Base-by-base conservation (phyloP, 495 filamentous ascomycete species). In the Daldinia loculata region DNA sequence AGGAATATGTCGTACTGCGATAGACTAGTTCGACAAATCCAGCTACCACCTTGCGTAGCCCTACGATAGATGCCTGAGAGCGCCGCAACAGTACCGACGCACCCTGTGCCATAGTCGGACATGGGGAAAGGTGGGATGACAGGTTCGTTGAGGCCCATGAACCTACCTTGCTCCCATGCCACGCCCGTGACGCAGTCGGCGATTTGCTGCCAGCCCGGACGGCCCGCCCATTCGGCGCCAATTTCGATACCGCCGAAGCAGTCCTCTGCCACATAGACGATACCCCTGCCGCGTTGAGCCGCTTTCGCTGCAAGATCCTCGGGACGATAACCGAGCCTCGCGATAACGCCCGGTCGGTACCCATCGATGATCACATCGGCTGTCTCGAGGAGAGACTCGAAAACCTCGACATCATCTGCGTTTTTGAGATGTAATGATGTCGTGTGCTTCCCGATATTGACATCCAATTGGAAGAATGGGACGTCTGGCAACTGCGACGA, bases 111-210 rank as follows among this genome's bases (percentile, higher is more conserved):
- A 77, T 95, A 93, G 79, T 93, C 92, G 39, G 89, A 92, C 82
- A 92, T 93, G 24, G 91, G 92, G 78, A 93, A 93, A 0, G 91
- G 91, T 53, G 91, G 92, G 0, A 93, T 87, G n/a, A 93, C 86
- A 3, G 91, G 91, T 67, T 89, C 88, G 11, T 84, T 73, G 9
- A 88, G 79, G 11, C 90, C 89, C 90, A 94, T 93, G 78, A 89
- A 90, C 50, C 85, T 64, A 9, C 91, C 91, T 77, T 93, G 91
- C 4, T 87, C 88, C 90, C 90, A 93, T 6, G 91, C 90, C 6
- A 92, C 82, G 26, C 75, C 75, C 57, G 78, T 69, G 72, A 81
- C 78, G 57, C 78, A 83, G 79, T 89, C 86, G 12, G 86, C 84
- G 50, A 88, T 88, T 67, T 89, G 86, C 75, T 89, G 86, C 86